A percentile compares a stretch with the other conserved stretches of the same genome.
Conservation (phyloP, 805 yeast genomes). For the Teunomyces cretensis region DNA sequence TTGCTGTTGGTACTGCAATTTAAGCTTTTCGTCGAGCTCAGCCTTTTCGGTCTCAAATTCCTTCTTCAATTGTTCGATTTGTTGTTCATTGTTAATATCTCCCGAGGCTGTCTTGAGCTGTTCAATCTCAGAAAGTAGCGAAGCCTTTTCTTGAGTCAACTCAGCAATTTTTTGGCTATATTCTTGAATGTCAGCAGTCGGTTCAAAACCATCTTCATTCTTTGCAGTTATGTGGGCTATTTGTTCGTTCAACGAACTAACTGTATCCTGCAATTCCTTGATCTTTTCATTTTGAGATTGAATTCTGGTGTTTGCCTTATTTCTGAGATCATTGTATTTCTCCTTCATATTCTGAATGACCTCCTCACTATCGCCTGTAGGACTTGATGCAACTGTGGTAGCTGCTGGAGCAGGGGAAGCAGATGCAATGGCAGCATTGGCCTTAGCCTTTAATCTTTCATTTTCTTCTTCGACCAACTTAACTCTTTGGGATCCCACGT, state of each 20-base stretch:
- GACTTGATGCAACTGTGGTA: neutral
- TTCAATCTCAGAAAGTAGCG: constrained; percentile 16
- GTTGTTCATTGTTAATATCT: constrained; percentile 16
- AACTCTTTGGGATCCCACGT: constrained; percentile 51
- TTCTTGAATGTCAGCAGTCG: constrained; percentile 2
- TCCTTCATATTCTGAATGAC: constrained; percentile 29
- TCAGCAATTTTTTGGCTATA: constrained; percentile 8
- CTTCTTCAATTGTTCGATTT: constrained; percentile 6
- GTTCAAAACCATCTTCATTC: constrained; percentile 6
- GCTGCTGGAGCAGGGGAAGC: neutral
- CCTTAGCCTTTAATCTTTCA: constrained; percentile 50
- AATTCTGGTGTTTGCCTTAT: constrained; percentile 25
- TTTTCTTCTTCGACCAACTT: constrained; percentile 50
- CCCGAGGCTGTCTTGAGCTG: constrained; percentile 25
- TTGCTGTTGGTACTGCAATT: constrained; percentile 21
- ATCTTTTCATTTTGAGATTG: constrained; percentile 24
- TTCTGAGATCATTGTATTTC: constrained; percentile 30
- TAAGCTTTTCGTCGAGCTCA: constrained; percentile 19
- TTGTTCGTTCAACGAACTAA: constrained; percentile 22
- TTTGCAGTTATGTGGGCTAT: constrained; percentile 12
- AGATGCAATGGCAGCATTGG: neutral
- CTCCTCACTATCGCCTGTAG: constrained; percentile 8
- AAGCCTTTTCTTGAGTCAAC: constrained; percentile 14
- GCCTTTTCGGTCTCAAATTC: constrained; percentile 20
- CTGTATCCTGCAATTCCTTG: constrained; percentile 23